A percentile compares a stretch with the other conserved stretches of the same genome.
Conservation (phyloP, 495 filamentous ascomycete species). For the Elasticomyces elasticus region DNA sequence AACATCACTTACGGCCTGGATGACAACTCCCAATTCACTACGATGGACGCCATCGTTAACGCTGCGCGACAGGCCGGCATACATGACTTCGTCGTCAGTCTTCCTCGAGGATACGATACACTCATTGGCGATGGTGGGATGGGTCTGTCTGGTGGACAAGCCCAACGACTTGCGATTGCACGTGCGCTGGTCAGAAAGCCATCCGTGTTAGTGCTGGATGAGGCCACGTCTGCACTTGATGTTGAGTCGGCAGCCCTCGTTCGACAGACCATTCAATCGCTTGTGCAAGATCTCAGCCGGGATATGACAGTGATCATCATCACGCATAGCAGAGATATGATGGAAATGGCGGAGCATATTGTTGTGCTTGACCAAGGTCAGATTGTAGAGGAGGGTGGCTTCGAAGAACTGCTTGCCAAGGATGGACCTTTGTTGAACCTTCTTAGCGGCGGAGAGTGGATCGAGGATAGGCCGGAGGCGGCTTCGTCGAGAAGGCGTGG, state of each 20-base stretch:
- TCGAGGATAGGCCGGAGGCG: neutral
- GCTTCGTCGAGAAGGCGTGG: neutral
- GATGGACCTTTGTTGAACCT: constrained; percentile 35
- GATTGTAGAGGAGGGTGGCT: constrained; percentile 57
- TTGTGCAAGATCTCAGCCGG: constrained; percentile 34
- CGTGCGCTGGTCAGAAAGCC: constrained; percentile 64
- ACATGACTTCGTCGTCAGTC: constrained; percentile 66
- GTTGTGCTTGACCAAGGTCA: constrained; percentile 58
- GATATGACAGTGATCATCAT: constrained; percentile 57
- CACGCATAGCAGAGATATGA: constrained; percentile 75
- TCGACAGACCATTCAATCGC: constrained; percentile 46
- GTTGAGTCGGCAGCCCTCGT: constrained; percentile 56
- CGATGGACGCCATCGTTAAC: constrained; percentile 35
- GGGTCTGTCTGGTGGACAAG: constrained; percentile 71
- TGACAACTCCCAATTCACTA: constrained; percentile 34
- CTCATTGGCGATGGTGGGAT: constrained; percentile 67
- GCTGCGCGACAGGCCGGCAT: constrained; percentile 65
- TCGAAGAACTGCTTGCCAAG: constrained; percentile 40
- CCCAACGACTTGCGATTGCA: constrained; percentile 73
- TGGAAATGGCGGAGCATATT: constrained; percentile 61
- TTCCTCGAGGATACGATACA: constrained; percentile 66
- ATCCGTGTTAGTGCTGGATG: constrained; percentile 69
- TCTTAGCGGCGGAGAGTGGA: constrained; percentile 25
- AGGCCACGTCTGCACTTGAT: constrained; percentile 78
- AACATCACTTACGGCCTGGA: constrained; percentile 77